These are phyloP conservation scores for Exophiala oligosperma DNA, from an alignment of 2,329 filamentous ascomycete genomes.

Conservation along the genomic window DNA sequence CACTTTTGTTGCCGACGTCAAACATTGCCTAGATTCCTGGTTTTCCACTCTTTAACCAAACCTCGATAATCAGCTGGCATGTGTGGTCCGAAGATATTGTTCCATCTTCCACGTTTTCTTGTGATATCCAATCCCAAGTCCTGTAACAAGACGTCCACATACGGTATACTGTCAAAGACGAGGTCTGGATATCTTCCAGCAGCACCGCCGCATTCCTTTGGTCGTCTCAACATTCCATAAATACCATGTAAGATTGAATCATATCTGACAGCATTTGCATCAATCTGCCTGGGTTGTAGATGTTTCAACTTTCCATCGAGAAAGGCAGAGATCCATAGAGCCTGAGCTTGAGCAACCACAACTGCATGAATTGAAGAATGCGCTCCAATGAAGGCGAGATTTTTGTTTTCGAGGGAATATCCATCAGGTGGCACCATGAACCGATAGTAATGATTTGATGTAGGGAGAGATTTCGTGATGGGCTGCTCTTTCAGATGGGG, in stretches of 20 bases:
- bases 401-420: conserved; percentile 35
- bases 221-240: conserved; percentile 70
- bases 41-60: conserved; percentile 40
- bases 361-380: conserved; percentile 47
- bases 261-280: conserved; percentile 41
- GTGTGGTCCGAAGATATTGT: conserved; percentile 40
- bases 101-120: conserved; percentile 34
- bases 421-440: conserved; percentile 44
- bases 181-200: conserved; percentile 59
- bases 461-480: conserved; percentile 26
- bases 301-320: neutral
- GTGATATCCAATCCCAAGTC: conserved; percentile 62
- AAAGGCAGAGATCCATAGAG: conserved; percentile 64
- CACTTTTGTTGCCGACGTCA: too few relatives aligned
- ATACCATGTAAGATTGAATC: conserved; percentile 65
- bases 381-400: conserved; percentile 50
- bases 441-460: conserved; percentile 41
- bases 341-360: conserved; percentile 44
- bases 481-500: neutral
- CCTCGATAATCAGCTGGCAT: conserved; percentile 42
- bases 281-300: neutral
- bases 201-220: conserved; percentile 60
- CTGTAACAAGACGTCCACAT: conserved; percentile 65
- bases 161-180: conserved; percentile 75
- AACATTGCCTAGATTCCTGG: neutral